These are phyloP conservation scores for Solanum phureja DNA, from an alignment of 257 asterid species.

Conservation along the genomic window DNA sequence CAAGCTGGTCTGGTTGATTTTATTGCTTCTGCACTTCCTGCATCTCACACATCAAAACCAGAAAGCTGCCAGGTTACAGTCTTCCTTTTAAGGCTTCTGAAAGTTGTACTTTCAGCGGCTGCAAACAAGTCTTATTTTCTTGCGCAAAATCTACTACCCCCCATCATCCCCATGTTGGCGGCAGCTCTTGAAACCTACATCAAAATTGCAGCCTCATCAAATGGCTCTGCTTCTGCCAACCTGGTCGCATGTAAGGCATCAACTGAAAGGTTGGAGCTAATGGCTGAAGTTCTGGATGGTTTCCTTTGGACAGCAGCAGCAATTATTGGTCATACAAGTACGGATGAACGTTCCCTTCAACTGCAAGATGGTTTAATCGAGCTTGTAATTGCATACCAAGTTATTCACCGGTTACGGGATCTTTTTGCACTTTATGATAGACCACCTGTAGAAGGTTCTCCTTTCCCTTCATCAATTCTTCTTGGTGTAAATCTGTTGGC, in stretches of 20 bases:
- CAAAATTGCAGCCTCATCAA: conserved; percentile 82
- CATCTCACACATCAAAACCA: conserved; percentile 90
- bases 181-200: conserved; percentile 89
- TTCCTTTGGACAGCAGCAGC: conserved; percentile 74
- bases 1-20: conserved; percentile 96
- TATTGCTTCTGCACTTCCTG: conserved; percentile 97
- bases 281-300: conserved; percentile 75
- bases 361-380: conserved; percentile 87
- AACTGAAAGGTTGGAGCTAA: conserved; percentile 45
- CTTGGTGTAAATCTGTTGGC: conserved; percentile 70
- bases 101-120: conserved; percentile 44
- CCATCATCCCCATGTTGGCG: conserved; percentile 91
- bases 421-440: conserved; percentile 97
- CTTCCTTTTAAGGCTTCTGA: conserved; percentile 77
- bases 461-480: conserved; percentile 89
- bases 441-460: conserved; percentile 94
- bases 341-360: conserved; percentile 54
- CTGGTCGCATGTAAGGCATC: conserved; percentile 45
- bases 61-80: conserved; percentile 90
- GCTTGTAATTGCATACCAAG: conserved; percentile 83
- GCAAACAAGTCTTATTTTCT: conserved; percentile 83
- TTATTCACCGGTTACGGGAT: conserved; percentile 86
- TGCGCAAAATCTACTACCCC: conserved; percentile 92
- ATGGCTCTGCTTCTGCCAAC: conserved; percentile 47
- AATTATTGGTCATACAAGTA: conserved; percentile 59